Conservation (phyloP, 2,329 filamentous ascomycete species). For the Diplodia corticola region DNA sequence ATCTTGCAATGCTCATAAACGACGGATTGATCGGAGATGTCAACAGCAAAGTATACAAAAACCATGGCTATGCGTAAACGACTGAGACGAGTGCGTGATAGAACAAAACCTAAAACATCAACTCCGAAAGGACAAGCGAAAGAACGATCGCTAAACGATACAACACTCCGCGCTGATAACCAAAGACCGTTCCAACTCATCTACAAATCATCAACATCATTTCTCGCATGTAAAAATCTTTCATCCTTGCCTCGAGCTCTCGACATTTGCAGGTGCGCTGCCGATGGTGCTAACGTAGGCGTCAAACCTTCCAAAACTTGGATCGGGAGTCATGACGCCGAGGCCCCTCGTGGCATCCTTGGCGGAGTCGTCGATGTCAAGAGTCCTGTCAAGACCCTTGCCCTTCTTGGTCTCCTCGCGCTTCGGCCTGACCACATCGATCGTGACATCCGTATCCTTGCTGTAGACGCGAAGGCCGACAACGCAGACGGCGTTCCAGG, state of each 20-base stretch:
- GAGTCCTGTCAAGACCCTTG: slow-evolving; percentile 21
- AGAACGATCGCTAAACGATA: neutral
- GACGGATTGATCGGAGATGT: neutral
- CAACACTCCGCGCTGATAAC: neutral
- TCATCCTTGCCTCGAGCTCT: slow-evolving; percentile 1
- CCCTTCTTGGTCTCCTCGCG: slow-evolving; percentile 34
- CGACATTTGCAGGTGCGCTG: neutral
- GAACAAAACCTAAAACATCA: neutral
- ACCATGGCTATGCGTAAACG: slow-evolving; percentile 8
- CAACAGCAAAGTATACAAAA: neutral
- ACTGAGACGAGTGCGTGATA: neutral
- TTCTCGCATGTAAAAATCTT: neutral
- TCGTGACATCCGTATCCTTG: slow-evolving; percentile 51
- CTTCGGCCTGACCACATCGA: slow-evolving; percentile 45
- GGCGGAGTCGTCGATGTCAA: slow-evolving; percentile 45
- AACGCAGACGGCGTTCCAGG: slow-evolving; percentile 64
- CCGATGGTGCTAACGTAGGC: neutral
- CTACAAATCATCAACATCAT: neutral
- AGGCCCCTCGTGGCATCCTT: slow-evolving; percentile 39
- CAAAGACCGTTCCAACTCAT: neutral
- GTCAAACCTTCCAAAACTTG: neutral
- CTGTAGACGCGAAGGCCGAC: slow-evolving; percentile 61
- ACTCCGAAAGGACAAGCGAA: neutral
- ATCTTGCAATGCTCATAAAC: neutral
- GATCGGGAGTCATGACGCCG: neutral